A percentile compares a stretch with the other conserved stretches of the same genome.
These are phyloP conservation scores for Phtheirospermum japonicum DNA, from an alignment of 257 asterid genomes.

Conservation along the genomic window DNA sequence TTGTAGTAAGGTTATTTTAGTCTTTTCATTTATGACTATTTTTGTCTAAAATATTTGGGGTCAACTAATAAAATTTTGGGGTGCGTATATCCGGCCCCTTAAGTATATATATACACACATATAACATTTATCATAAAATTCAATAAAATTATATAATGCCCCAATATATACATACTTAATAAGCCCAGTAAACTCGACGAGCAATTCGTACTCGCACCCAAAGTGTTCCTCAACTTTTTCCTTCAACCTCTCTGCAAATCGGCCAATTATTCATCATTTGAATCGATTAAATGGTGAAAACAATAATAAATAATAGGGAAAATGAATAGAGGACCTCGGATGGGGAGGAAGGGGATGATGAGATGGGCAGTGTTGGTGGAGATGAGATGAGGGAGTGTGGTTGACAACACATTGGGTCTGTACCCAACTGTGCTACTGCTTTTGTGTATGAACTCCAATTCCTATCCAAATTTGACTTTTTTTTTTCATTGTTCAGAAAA, in stretches of 20 bases:
- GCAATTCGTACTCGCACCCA: slow-evolving; percentile 73
- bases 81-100: no score
- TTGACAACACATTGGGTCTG: slow-evolving; percentile 87
- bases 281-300: background rate
- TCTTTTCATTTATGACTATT: no score
- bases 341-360: slow-evolving; percentile 72
- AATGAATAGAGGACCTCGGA: slow-evolving; percentile 53
- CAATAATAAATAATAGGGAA: background rate
- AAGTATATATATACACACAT: background rate
- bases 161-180: slow-evolving; percentile 47
- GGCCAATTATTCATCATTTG: slow-evolving; percentile 11
- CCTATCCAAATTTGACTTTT: slow-evolving; percentile 46
- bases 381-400: slow-evolving; percentile 82
- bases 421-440: slow-evolving; percentile 89
- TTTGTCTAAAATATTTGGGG: no score
- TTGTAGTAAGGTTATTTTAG: no score
- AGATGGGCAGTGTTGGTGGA: slow-evolving; percentile 78
- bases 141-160: background rate
- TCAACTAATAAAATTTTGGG: no score
- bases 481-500: background rate
- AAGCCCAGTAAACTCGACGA: slow-evolving; percentile 89
- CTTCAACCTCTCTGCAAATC: slow-evolving; percentile 61
- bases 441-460: slow-evolving; percentile 81
- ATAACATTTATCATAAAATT: background rate
- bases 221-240: slow-evolving; percentile 81